A percentile compares a stretch with the other conserved stretches of the same genome.
Conservation (phyloP, 306 rosid genomes). For the Inga leiocalycina region DNA sequence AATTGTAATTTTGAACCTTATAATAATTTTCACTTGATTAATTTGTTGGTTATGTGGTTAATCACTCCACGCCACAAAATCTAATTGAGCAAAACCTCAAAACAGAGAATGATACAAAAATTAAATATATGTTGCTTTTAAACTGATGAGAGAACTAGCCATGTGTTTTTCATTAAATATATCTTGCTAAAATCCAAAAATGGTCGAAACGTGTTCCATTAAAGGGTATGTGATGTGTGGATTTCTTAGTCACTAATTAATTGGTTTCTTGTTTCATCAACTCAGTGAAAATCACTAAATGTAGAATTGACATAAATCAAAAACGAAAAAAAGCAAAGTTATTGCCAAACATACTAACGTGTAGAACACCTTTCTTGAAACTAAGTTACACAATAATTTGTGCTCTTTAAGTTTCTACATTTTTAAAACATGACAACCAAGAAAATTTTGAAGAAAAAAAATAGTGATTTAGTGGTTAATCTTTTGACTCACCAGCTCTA, state of each 20-base stretch:
- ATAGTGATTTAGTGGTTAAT: too few species aligned
- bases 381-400: background rate
- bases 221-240: background rate
- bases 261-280: background rate
- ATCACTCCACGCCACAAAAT: background rate
- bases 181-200: background rate
- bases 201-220: background rate
- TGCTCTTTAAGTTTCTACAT: too few species aligned
- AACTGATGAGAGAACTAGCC: too few species aligned
- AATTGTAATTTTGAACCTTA: too few species aligned
- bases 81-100: background rate
- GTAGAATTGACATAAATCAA: background rate
- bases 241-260: background rate
- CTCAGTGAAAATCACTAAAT: background rate
- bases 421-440: too few species aligned
- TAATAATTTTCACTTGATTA: too few species aligned
- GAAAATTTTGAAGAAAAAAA: too few species aligned
- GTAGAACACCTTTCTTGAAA: background rate
- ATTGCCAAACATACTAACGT: background rate
- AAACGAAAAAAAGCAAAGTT: background rate
- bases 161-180: too few species aligned
- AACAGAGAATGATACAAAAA: background rate
- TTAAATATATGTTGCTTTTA: too few species aligned
- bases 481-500: too few species aligned
- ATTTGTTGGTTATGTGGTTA: background rate